phyloP scores from a whole-genome alignment of 2,329 filamentous ascomycete species.

The Paracoccidioides lutzii region DNA sequence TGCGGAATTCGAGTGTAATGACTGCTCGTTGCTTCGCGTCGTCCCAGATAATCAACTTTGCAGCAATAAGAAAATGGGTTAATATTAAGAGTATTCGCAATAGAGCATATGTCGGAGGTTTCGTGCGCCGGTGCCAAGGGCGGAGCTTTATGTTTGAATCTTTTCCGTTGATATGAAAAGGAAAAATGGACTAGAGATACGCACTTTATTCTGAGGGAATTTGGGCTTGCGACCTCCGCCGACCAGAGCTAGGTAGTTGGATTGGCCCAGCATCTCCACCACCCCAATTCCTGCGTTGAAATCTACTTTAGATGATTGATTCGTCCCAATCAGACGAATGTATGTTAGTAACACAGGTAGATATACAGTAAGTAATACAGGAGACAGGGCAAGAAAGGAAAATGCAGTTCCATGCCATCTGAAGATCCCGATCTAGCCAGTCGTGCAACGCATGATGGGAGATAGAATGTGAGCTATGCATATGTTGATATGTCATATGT shows the following conservation, averaged over 20 bases:
- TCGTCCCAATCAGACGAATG: background rate
- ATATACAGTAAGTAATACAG: background rate
- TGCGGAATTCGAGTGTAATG: constrained; percentile 65
- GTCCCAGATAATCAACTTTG: constrained; percentile 72
- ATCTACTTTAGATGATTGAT: constrained; percentile 33
- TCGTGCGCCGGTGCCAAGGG: too few species aligned
- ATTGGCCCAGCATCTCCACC: constrained; percentile 73
- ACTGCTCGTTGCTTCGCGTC: constrained; percentile 63
- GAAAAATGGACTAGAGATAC: constrained; percentile 4
- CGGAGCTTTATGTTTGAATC: too few species aligned
- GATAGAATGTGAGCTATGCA: background rate
- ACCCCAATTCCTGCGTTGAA: constrained; percentile 73
- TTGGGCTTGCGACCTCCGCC: constrained; percentile 78
- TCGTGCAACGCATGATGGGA: background rate
- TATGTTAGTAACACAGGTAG: background rate
- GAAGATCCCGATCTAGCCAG: too few species aligned
- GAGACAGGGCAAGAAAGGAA: background rate
- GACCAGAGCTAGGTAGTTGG: constrained; percentile 79
- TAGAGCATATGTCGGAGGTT: too few species aligned
- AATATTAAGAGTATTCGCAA: background rate
- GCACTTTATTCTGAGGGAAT: constrained; percentile 72
- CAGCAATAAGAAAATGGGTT: background rate
- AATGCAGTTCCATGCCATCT: background rate
- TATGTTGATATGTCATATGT: background rate
- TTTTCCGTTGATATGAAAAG: background rate